phyloP scores from a whole-genome alignment of 805 yeast species.

The Kazachstania bromeliacearum region DNA sequence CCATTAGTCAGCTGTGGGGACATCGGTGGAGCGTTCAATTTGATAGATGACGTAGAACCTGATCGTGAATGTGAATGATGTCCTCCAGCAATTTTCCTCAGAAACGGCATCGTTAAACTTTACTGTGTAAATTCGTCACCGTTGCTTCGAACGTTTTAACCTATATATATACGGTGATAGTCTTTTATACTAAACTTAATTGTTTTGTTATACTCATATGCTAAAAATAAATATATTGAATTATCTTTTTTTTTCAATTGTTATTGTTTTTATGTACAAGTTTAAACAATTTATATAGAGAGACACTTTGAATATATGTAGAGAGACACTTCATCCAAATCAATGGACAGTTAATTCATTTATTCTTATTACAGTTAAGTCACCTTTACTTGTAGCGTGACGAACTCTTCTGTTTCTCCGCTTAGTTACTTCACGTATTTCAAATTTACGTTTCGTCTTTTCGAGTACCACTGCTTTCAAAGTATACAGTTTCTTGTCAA shows the following conservation, averaged over 20 bases:
- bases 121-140: too few species aligned
- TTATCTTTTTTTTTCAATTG: too few species aligned
- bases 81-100: slow-evolving; percentile 18
- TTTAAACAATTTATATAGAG: too few species aligned
- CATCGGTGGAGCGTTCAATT: not conserved
- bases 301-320: not conserved
- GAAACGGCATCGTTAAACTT: slow-evolving; percentile 26
- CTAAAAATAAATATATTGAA: too few species aligned
- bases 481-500: slow-evolving; percentile 44
- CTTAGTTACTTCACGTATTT: slow-evolving; percentile 63
- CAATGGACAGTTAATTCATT: slow-evolving; percentile 53
- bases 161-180: too few species aligned
- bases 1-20: not conserved
- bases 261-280: too few species aligned
- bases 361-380: slow-evolving; percentile 68
- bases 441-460: slow-evolving; percentile 72
- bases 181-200: too few species aligned
- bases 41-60: slow-evolving; percentile 18
- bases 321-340: slow-evolving; percentile 1
- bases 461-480: slow-evolving; percentile 78
- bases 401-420: slow-evolving; percentile 70
- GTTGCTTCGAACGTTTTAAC: too few species aligned
- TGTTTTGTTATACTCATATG: too few species aligned
- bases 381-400: slow-evolving; percentile 57
- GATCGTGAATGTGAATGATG: slow-evolving; percentile 18